Evolutionary conservation across 345 rosid species (phyloP), one percentile per base, ranked within the genome.

Genomic region (Pugionium dolabratum): DNA sequence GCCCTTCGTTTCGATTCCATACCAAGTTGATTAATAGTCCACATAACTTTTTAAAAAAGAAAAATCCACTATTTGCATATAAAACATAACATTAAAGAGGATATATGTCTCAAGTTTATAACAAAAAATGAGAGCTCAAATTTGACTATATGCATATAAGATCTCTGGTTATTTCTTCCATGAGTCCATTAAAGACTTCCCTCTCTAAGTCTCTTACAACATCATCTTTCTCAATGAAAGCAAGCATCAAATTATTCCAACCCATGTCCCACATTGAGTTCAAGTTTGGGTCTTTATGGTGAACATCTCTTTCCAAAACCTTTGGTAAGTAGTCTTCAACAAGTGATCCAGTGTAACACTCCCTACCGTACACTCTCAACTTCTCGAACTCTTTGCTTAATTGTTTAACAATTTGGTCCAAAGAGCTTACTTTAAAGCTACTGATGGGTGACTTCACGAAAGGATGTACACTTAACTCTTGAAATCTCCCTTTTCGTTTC

Each of bases 261-360:
- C 91, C 91, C 63, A 75, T 72, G 46, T 94, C 97, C 97, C 99
- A 90, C 93, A 86, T 88, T 41, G 88, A 88, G 73, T 86, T 87
- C 58, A 87, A 32, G 70, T 82, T 91, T 9, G 86, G 83, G 33
- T 84, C 83, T 57, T 73, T 73, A 59, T 70, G 40, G 33, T 80
- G 10, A 35, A 94, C 73, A 70, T 94, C 97, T 36, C 55, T 62
- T 64, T 83, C 93, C 32, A 90, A 78, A 82, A 88, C 83, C 64
- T 66, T 78, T 3, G 90, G 88, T 9, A 84, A 64, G 73, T 84
- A 84, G 50, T 84, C 85, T 76, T 88, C 88, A 2, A 74, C 78
- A 6, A 65, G 69, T 39, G 79, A 72, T 54, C 68, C 83, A 1
- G 50, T 74, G 50, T 54, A 53, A 50, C 69, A 81, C 1, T 81